These are phyloP conservation scores for Hirsutella rhossiliensis DNA, from an alignment of 2,329 filamentous ascomycete genomes.

Conservation along the genomic window DNA sequence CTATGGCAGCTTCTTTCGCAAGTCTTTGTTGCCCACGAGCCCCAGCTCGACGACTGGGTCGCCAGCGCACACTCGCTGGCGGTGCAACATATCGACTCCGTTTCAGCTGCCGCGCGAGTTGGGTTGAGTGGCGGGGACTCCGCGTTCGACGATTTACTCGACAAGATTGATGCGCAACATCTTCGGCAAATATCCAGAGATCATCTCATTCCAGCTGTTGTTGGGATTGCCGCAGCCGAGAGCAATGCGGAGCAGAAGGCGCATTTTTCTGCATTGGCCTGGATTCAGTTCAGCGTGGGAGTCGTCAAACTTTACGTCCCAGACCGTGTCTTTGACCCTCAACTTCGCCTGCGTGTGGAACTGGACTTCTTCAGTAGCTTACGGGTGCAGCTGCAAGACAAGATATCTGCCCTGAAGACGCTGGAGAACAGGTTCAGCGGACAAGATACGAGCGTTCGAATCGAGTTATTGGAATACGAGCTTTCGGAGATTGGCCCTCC, in stretches of 20 bases:
- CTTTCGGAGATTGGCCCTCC: slow-evolving; percentile 52
- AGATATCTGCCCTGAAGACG: slow-evolving; percentile 45
- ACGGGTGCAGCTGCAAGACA: slow-evolving; percentile 38
- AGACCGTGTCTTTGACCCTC: slow-evolving; percentile 75
- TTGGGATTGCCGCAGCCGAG: slow-evolving; percentile 25
- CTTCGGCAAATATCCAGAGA: slow-evolving; percentile 23
- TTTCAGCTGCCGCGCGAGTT: slow-evolving; percentile 2
- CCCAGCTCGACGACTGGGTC: slow-evolving; percentile 15
- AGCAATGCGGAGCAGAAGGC: slow-evolving; percentile 8
- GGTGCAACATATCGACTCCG: slow-evolving; percentile 8
- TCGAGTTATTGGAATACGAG: slow-evolving; percentile 49
- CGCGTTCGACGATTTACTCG: slow-evolving; percentile 11
- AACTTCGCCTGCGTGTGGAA: slow-evolving; percentile 53
- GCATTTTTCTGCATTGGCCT: slow-evolving; percentile 41
- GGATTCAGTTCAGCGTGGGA: slow-evolving; percentile 64
- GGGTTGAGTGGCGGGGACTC: slow-evolving; percentile 1
- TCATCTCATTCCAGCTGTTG: slow-evolving; percentile 33
- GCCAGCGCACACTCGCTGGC: slow-evolving; percentile 13
- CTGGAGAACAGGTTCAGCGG: slow-evolving; percentile 62
- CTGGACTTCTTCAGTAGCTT: slow-evolving; percentile 45
- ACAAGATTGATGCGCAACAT: slow-evolving; percentile 19
- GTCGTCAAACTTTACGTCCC: slow-evolving; percentile 74
- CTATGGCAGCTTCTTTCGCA: slow-evolving; percentile 33
- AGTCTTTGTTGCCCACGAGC: slow-evolving; percentile 26
- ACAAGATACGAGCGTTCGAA: slow-evolving; percentile 54